Evolutionary conservation across 192 early-diverging fungal genomes (phyloP).

Genomic region (Entomortierella chlamydospora): DNA sequence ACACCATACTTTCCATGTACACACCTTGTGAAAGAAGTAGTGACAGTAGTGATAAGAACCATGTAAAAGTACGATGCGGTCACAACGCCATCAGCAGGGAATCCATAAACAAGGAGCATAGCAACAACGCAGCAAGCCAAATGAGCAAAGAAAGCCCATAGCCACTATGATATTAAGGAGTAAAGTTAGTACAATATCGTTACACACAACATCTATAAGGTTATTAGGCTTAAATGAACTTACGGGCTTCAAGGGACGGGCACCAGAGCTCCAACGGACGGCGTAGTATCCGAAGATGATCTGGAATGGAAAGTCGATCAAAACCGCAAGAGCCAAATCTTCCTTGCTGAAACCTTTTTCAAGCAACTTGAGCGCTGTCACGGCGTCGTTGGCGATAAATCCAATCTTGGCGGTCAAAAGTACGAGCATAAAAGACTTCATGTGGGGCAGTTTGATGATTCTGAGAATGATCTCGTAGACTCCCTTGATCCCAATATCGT

Average conservation of each 20-base stretch:
- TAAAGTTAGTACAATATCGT: not conserved
- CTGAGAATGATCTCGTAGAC: conserved; percentile 93
- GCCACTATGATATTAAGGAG: conserved; percentile 68
- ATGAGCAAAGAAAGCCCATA: conserved; percentile 90
- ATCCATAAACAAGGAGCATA: conserved; percentile 86
- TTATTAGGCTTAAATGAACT: conserved; percentile 34
- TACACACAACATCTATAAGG: too few relatives aligned
- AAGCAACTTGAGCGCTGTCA: conserved; percentile 93
- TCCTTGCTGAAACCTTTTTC: conserved; percentile 96
- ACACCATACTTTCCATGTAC: not conserved
- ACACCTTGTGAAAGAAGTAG: conserved; percentile 85
- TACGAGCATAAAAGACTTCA: conserved; percentile 85
- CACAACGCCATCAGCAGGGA: conserved; percentile 74
- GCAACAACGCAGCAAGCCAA: conserved; percentile 81
- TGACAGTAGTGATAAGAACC: conserved; percentile 82
- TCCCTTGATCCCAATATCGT: conserved; percentile 71
- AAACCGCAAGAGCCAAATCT: conserved; percentile 90
- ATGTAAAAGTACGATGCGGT: conserved; percentile 79
- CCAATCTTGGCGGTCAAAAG: conserved; percentile 92
- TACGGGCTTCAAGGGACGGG: conserved; percentile 85
- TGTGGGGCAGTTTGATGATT: conserved; percentile 89
- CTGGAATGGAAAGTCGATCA: conserved; percentile 98
- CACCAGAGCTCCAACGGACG: conserved; percentile 93
- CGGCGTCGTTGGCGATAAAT: conserved; percentile 95
- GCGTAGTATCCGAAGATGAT: conserved; percentile 98